These are phyloP conservation scores for Cudoniella acicularis DNA, from an alignment of 495 filamentous ascomycete genomes.

Conservation along the genomic window DNA sequence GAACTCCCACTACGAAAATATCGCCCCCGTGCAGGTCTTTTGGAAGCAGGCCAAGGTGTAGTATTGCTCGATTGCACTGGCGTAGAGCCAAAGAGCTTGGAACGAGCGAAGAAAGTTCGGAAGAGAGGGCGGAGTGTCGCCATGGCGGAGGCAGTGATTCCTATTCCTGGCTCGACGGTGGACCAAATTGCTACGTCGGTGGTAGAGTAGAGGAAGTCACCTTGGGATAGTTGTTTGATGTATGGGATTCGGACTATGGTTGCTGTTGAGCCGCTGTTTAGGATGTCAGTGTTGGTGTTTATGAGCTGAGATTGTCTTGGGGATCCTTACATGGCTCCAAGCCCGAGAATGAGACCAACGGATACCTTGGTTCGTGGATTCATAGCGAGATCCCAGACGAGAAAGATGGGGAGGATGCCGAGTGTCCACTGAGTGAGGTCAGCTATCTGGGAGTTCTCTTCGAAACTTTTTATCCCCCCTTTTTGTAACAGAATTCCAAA, in stretches of 20 bases:
- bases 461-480: no score
- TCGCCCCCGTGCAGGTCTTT: neutral
- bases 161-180: constrained; percentile 29
- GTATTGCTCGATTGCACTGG: neutral
- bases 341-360: constrained; percentile 28
- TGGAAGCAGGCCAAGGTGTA: constrained; percentile 11
- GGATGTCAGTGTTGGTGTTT: neutral
- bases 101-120: constrained; percentile 17
- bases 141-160: constrained; percentile 27
- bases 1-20: constrained; percentile 6
- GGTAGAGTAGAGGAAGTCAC: constrained; percentile 30
- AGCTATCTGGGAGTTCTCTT: no score
- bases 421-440: constrained; percentile 25
- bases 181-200: constrained; percentile 32
- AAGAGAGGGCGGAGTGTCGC: constrained; percentile 32
- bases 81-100: constrained; percentile 7
- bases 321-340: constrained; percentile 33
- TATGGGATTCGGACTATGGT: constrained; percentile 40
- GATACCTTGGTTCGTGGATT: constrained; percentile 30
- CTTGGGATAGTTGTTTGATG: constrained; percentile 24
- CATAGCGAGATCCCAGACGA: constrained; percentile 31
- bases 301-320: neutral
- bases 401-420: constrained; percentile 29
- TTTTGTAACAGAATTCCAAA: no score
- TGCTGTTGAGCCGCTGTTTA: constrained; percentile 25